Conservation (phyloP, 805 yeast genomes). For the Yarrowia alimentaria region DNA sequence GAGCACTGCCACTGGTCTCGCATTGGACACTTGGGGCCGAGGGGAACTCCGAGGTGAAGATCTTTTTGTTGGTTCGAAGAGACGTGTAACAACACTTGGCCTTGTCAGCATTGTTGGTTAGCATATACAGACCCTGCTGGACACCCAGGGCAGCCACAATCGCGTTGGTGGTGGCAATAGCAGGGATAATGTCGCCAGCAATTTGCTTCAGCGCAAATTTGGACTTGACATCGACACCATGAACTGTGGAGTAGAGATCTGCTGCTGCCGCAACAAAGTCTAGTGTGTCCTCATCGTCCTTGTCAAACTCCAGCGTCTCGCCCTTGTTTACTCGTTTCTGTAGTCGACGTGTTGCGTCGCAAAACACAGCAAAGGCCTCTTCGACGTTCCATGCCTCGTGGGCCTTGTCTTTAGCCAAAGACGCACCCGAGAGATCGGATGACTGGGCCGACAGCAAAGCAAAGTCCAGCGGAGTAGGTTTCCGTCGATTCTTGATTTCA, state of each 20-base stretch:
- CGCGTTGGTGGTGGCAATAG: slow-evolving; percentile 97
- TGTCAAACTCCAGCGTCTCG: slow-evolving; percentile 60
- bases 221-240: slow-evolving; percentile 66
- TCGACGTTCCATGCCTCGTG: slow-evolving; percentile 56
- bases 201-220: slow-evolving; percentile 86
- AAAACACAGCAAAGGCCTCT: slow-evolving; percentile 63
- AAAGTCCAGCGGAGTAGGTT: slow-evolving; percentile 63
- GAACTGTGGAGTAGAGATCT: slow-evolving; percentile 68
- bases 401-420: slow-evolving; percentile 28
- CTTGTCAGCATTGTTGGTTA: no score
- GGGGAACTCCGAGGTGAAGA: no score
- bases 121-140: slow-evolving; percentile 58
- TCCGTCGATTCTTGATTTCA: slow-evolving; percentile 47
- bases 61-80: no score
- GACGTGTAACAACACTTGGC: no score
- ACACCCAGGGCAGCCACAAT: slow-evolving; percentile 88
- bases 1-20: slow-evolving; percentile 55
- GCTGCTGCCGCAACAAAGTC: slow-evolving; percentile 85
- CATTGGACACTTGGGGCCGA: no score
- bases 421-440: slow-evolving; percentile 24
- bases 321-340: slow-evolving; percentile 48
- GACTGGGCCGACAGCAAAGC: slow-evolving; percentile 34
- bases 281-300: slow-evolving; percentile 90
- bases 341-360: slow-evolving; percentile 49
- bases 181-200: slow-evolving; percentile 98